These are phyloP conservation scores for Colletotrichum sp. DNA, from an alignment of 2,329 filamentous ascomycete species.

Conservation along the genomic window DNA sequence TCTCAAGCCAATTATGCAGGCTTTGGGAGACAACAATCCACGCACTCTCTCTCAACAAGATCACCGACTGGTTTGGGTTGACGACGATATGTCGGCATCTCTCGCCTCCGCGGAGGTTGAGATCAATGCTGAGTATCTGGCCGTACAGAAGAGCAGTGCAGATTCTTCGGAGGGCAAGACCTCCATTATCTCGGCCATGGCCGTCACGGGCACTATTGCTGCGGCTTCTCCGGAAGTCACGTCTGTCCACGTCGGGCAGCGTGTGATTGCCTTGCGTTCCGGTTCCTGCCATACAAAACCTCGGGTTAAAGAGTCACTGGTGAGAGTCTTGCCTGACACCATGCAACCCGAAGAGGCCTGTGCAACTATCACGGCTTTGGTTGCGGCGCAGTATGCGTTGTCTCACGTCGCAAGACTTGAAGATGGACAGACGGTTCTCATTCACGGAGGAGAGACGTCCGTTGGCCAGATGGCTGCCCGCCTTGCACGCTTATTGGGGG, in stretches of 20 bases:
- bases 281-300: neutral
- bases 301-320: neutral
- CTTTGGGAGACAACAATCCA: neutral
- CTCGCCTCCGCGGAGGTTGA: neutral
- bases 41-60: neutral
- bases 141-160: neutral
- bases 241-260: neutral
- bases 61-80: neutral
- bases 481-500: slow-evolving; percentile 31
- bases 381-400: slow-evolving; percentile 22
- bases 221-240: neutral
- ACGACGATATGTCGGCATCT: neutral
- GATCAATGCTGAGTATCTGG: neutral
- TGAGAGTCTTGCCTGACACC: neutral
- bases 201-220: neutral
- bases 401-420: slow-evolving; percentile 31
- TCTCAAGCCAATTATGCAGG: neutral
- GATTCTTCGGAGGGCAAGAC: neutral
- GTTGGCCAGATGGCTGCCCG: slow-evolving; percentile 39
- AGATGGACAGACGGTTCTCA: slow-evolving; percentile 34
- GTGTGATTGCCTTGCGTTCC: neutral
- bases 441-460: slow-evolving; percentile 38
- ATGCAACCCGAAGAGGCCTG: neutral
- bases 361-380: neutral
- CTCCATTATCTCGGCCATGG: neutral